A percentile compares a stretch with the other conserved stretches of the same genome.
phyloP scores from a whole-genome alignment of 805 yeast genomes.

The Saturnispora quitensis region DNA sequence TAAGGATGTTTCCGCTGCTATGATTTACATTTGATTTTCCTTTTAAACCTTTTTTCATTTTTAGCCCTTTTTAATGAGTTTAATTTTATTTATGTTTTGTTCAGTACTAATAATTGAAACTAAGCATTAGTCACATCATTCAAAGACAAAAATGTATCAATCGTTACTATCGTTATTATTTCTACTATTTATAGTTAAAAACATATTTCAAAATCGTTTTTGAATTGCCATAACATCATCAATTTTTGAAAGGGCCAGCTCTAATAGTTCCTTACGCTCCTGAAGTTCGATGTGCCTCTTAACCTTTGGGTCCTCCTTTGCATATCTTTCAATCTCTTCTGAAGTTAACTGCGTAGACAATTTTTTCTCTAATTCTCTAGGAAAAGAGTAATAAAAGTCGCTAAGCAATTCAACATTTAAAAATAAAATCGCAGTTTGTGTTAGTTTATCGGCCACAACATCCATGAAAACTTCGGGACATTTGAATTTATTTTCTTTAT shows the following conservation, averaged over 20 bases:
- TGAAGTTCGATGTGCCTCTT: slow-evolving; percentile 88
- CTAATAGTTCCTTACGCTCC: slow-evolving; percentile 82
- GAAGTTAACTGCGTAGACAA: slow-evolving; percentile 53
- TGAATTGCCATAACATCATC: slow-evolving; percentile 74
- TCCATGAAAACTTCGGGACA: slow-evolving; percentile 94
- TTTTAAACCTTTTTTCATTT: background rate
- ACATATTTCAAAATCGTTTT: slow-evolving; percentile 20
- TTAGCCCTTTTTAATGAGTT: background rate
- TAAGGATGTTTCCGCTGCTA: slow-evolving; percentile 14
- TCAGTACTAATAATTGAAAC: too few relatives aligned
- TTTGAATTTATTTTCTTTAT: slow-evolving; percentile 71
- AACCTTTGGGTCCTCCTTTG: slow-evolving; percentile 89
- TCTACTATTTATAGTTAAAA: background rate
- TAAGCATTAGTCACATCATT: background rate
- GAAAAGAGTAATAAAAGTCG: slow-evolving; percentile 93
- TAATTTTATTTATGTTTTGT: background rate
- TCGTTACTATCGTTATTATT: background rate
- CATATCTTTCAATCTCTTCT: slow-evolving; percentile 80
- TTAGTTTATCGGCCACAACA: slow-evolving; percentile 83
- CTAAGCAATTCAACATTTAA: slow-evolving; percentile 87
- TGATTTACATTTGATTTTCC: slow-evolving; percentile 15
- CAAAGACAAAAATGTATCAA: background rate
- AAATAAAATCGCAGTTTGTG: slow-evolving; percentile 88
- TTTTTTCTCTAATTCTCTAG: slow-evolving; percentile 79
- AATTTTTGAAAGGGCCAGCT: slow-evolving; percentile 73